Base-by-base conservation (phyloP, 345 rosid species). In the Sonneratia caseolaris region DNA sequence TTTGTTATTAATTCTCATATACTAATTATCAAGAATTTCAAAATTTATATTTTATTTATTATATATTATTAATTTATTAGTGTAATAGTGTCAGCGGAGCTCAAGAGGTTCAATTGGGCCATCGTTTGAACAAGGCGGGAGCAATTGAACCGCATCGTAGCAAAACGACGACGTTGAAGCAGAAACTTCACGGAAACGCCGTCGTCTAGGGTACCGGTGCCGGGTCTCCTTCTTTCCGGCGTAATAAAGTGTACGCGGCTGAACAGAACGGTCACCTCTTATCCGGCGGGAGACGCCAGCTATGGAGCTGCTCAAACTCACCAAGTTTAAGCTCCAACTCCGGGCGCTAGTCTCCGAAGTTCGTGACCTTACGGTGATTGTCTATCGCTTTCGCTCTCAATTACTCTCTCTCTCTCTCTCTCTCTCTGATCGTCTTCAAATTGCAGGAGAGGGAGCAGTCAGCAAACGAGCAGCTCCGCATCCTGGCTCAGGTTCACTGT, bases 271-370 rank as follows among this genome's bases (percentile, higher is more conserved):
- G 37, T 12, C 55, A 38, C 21, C 42, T 66, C 24, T 13, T 21
- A 19, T 68, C 45, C 51, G 53, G 53, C 51, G 32, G 51, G 70
- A 47, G 40, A 47, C 35, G 5, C 19, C 71, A 76, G 75, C 76
- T 79, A 92, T 90, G 97, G 97, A 92, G 83, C 55, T 90, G 80
- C 90, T 90, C n/a, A 90, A 82, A 77, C 64, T 92, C 19, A 88
- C 94, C 68, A 92, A 86, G 79, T 92, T 90, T 85, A 90, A 79
- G 76, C 85, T 90, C 81, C 92, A 85, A 80, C 94, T 92, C 76
- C 90, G 80, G 42, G 82, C 92, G 67, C 75, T 90, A 71, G 75
- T 83, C 77, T 70, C 84, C 66, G 94, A 92, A 80, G 83, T 78
- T 66, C 86, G 91, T 74, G 88, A 85, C 78, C 87, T 87, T 68